phyloP scores from a whole-genome alignment of 2,329 filamentous ascomycete species.

The Aspergillus sp. region DNA sequence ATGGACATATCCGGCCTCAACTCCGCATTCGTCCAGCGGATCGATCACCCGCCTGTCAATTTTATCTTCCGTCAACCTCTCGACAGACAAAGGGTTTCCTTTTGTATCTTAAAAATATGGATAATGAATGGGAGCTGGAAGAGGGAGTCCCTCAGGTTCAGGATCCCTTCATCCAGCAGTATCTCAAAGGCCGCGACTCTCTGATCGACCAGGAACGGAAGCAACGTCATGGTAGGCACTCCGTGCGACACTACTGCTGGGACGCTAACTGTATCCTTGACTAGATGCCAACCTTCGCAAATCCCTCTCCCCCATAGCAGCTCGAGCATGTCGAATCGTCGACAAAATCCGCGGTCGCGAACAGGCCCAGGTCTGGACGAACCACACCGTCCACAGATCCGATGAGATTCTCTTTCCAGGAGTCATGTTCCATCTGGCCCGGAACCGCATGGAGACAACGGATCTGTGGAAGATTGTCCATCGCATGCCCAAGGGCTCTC shows the following conservation, averaged over 20 bases:
- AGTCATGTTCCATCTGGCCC: constrained; percentile 88
- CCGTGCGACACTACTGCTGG: neutral
- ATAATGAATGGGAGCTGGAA: constrained; percentile 29
- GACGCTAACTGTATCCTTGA: constrained; percentile 2
- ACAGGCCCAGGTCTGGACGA: constrained; percentile 66
- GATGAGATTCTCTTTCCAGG: constrained; percentile 67
- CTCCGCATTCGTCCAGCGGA: no score
- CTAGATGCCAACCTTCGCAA: constrained; percentile 26
- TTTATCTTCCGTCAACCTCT: no score
- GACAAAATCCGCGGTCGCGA: constrained; percentile 71
- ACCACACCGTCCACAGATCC: constrained; percentile 52
- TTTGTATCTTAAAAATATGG: neutral
- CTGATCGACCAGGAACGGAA: constrained; percentile 75
- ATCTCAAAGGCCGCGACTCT: constrained; percentile 64
- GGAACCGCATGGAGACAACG: constrained; percentile 75
- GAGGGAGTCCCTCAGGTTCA: constrained; percentile 41
- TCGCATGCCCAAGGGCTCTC: constrained; percentile 73
- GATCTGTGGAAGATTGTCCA: constrained; percentile 78
- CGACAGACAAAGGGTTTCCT: no score
- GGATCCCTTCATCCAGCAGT: constrained; percentile 76
- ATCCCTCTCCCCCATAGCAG: constrained; percentile 67
- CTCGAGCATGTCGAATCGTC: constrained; percentile 70
- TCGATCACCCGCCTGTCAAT: no score
- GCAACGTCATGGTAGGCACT: constrained; percentile 62
- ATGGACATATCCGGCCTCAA: no score